A percentile compares a stretch with the other conserved stretches of the same genome.
phyloP scores from a whole-genome alignment of 2,329 filamentous ascomycete species.

The Thermochaetoides dissita region DNA sequence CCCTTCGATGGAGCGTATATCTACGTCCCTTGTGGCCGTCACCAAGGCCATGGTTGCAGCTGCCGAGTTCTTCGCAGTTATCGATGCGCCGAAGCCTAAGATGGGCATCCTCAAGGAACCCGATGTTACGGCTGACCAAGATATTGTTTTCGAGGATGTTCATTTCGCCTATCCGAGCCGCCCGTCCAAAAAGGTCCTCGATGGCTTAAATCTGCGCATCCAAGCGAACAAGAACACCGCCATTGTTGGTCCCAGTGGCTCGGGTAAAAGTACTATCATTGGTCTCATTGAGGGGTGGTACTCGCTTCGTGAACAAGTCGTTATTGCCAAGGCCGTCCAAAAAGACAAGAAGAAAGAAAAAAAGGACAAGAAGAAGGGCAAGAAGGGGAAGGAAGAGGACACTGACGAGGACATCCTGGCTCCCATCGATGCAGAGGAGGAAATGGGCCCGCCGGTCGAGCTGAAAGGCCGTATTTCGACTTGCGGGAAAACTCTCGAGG shows the following conservation, averaged over 20 bases:
- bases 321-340: constrained; percentile 36
- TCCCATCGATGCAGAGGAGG: constrained; percentile 18
- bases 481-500: constrained; percentile 37
- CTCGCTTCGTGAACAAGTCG: constrained; percentile 38
- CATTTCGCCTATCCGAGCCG: constrained; percentile 61
- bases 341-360: constrained; percentile 30
- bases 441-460: constrained; percentile 25
- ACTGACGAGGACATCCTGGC: constrained; percentile 19
- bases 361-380: constrained; percentile 17
- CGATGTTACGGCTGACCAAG: constrained; percentile 33
- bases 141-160: constrained; percentile 50
- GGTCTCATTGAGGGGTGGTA: constrained; percentile 62
- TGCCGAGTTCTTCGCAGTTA: constrained; percentile 42
- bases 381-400: constrained; percentile 16
- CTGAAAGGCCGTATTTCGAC: constrained; percentile 40
- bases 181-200: constrained; percentile 48
- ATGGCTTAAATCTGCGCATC: constrained; percentile 43
- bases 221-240: constrained; percentile 54
- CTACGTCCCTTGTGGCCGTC: constrained; percentile 44
- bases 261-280: constrained; percentile 62
- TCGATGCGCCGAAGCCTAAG: constrained; percentile 30
- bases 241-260: constrained; percentile 59
- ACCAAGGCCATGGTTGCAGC: constrained; percentile 44
- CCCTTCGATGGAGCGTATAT: constrained; percentile 41
- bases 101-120: constrained; percentile 29